These are phyloP conservation scores for Fusarium longipes DNA, from an alignment of 2,329 filamentous ascomycete genomes.

Conservation along the genomic window DNA sequence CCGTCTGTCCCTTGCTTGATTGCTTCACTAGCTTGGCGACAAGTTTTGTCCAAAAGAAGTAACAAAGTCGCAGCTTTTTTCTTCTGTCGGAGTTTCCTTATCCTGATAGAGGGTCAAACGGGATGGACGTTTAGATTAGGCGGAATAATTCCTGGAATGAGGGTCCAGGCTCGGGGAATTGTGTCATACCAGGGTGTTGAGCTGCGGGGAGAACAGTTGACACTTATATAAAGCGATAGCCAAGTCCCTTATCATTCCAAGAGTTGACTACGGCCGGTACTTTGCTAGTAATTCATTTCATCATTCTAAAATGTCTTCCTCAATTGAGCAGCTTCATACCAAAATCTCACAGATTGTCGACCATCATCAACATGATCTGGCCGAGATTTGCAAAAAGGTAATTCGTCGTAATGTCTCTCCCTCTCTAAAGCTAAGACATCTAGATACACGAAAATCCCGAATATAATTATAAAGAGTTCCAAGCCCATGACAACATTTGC, in stretches of 20 bases:
- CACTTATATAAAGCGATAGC: constrained; percentile 10
- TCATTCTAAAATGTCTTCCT: constrained; percentile 5
- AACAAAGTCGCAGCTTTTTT: neutral
- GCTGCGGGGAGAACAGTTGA: neutral
- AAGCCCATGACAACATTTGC: constrained; percentile 28
- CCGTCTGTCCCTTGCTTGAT: neutral
- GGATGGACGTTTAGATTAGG: neutral
- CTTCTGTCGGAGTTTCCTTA: neutral
- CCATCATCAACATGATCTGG: constrained; percentile 25
- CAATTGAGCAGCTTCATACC: constrained; percentile 2
- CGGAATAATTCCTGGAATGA: neutral
- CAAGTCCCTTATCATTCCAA: neutral
- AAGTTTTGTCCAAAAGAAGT: neutral
- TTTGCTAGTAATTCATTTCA: neutral
- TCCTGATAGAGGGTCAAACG: neutral
- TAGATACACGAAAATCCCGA: constrained; percentile 37
- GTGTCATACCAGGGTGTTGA: neutral
- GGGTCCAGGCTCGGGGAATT: neutral
- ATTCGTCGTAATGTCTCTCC: rapidly evolving
- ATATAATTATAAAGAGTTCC: constrained; percentile 23
- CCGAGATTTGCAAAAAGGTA: constrained; percentile 33
- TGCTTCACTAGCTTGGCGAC: neutral
- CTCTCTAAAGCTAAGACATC: rapidly evolving
- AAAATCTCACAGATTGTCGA: constrained; percentile 26
- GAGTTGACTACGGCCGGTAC: neutral